A percentile compares a stretch with the other conserved stretches of the same genome.
These are phyloP conservation scores for Secale cereale DNA, from an alignment of 176 grass and related monocot genomes.

Conservation along the genomic window DNA sequence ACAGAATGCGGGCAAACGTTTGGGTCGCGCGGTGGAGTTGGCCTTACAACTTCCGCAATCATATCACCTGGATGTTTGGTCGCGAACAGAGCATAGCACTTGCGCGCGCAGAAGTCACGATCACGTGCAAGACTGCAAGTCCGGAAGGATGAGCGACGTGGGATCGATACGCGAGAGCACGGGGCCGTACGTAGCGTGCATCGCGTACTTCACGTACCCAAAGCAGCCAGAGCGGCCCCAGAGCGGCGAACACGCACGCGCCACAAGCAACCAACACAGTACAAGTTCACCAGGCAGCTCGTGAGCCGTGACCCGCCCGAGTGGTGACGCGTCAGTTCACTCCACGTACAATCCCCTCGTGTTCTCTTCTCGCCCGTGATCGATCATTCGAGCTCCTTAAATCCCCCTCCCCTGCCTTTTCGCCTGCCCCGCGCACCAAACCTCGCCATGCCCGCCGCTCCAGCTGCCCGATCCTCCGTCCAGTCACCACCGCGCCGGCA, in stretches of 20 bases:
- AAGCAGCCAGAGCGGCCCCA: constrained; percentile 26
- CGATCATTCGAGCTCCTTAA: constrained; percentile 20
- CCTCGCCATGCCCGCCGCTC: constrained; percentile 18
- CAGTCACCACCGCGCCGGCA: not conserved
- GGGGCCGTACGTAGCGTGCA: constrained; percentile 12
- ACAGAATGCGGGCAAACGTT: too few relatives aligned
- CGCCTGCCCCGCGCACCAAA: not conserved
- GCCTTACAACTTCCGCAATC: too few relatives aligned
- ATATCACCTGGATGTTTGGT: not conserved
- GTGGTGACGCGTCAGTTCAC: not conserved
- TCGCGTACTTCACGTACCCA: not conserved
- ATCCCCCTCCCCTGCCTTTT: not conserved
- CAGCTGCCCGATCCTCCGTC: not conserved
- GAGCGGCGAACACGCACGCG: constrained; percentile 14
- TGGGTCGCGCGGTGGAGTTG: too few relatives aligned
- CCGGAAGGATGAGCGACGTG: not conserved
- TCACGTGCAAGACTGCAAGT: not conserved
- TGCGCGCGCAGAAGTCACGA: not conserved
- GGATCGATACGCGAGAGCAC: not conserved
- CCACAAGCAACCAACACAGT: not conserved
- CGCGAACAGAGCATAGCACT: not conserved
- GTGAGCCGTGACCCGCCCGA: constrained; percentile 20
- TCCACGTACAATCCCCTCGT: constrained; percentile 10
- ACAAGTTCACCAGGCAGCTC: constrained; percentile 29
- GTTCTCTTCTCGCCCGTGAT: constrained; percentile 41